Percentiles rank a stretch among this genome's conserved stretches.
These are phyloP conservation scores for Triglochin maritima DNA, from an alignment of 106 monocot species.

Conservation along the genomic window DNA sequence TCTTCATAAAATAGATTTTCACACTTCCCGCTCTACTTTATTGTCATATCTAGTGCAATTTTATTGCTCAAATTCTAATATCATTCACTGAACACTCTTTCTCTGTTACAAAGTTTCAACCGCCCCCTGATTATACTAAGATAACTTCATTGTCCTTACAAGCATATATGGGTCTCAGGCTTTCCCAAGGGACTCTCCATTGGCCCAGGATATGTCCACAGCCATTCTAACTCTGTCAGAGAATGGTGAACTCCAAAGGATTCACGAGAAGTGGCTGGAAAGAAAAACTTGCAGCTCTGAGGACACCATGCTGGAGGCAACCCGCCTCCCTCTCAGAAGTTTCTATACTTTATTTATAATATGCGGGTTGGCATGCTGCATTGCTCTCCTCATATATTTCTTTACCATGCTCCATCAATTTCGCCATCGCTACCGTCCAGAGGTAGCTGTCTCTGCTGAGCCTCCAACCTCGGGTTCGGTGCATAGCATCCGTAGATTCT, in stretches of 20 bases:
- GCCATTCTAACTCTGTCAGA: conserved; percentile 77
- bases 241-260: conserved; percentile 73
- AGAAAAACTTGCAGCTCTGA: conserved; percentile 27
- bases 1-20: too few relatives aligned
- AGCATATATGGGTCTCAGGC: conserved; percentile 19
- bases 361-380: conserved; percentile 49
- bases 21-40: too few relatives aligned
- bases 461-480: conserved; percentile 16
- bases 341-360: conserved; percentile 65
- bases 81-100: too few relatives aligned
- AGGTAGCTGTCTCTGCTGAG: background rate
- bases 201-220: conserved; percentile 68
- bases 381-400: conserved; percentile 46
- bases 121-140: too few relatives aligned
- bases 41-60: too few relatives aligned
- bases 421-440: conserved; percentile 10
- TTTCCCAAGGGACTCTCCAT: conserved; percentile 61
- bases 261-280: conserved; percentile 66
- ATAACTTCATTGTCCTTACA: background rate
- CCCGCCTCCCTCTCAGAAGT: conserved; percentile 42
- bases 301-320: conserved; percentile 27
- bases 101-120: too few relatives aligned
- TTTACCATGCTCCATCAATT: conserved; percentile 32
- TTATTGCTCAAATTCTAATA: too few relatives aligned
- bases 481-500: conserved; percentile 26